Percentiles rank a stretch among this genome's conserved stretches.
Conservation (phyloP, 495 filamentous ascomycete species). For the Trichoderma virens region DNA sequence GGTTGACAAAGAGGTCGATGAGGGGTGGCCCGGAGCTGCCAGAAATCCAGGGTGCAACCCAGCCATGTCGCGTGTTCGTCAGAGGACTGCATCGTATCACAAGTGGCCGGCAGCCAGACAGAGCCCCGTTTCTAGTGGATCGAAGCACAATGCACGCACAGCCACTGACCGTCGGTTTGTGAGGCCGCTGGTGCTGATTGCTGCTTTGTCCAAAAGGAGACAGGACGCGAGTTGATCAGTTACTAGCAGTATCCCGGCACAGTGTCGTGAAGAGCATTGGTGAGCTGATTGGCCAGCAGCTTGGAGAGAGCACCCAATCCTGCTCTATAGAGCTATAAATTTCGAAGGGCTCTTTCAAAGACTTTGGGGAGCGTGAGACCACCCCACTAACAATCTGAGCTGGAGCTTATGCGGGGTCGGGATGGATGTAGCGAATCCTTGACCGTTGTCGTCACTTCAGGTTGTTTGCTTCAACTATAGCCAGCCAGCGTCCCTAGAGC, state of each 20-base stretch:
- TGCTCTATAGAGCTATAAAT: neutral
- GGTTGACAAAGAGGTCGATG: neutral
- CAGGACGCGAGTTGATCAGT: neutral
- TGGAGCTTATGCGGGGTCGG: too few relatives aligned
- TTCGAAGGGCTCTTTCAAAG: neutral
- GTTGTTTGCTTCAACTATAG: too few relatives aligned
- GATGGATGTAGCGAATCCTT: too few relatives aligned
- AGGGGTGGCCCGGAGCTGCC: neutral
- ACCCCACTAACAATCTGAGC: neutral
- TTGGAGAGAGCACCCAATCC: neutral
- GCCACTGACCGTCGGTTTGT: neutral
- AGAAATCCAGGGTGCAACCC: neutral
- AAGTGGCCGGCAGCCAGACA: neutral
- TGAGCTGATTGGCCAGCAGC: neutral
- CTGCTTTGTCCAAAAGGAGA: neutral
- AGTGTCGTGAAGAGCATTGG: neutral
- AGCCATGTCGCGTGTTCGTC: neutral
- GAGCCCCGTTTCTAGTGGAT: constrained; percentile 9
- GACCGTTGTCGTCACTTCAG: too few relatives aligned
- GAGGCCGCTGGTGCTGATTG: neutral
- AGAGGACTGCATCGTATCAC: constrained; percentile 6
- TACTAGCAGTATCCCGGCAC: neutral
- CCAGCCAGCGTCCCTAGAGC: too few relatives aligned
- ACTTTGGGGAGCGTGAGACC: too few relatives aligned
- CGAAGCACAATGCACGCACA: constrained; percentile 1